A percentile compares a stretch with the other conserved stretches of the same genome.
Conservation (phyloP, 345 rosid species). For the Eucalyptus caleyi region DNA sequence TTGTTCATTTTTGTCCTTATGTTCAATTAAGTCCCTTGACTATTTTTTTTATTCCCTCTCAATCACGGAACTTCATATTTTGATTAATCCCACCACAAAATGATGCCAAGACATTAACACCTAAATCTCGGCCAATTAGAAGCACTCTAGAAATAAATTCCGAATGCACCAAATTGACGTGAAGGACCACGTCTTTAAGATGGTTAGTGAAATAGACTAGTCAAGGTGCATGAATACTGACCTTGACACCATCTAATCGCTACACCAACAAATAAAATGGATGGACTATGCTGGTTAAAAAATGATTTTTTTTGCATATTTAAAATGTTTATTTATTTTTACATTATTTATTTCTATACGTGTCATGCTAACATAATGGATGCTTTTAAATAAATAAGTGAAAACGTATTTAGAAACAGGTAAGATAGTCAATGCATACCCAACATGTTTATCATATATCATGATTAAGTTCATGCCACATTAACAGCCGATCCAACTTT, state of each 20-base stretch:
- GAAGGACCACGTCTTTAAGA: background rate
- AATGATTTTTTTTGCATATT: background rate
- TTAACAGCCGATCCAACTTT: background rate
- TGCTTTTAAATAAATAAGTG: background rate
- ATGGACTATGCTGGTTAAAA: fast-evolving
- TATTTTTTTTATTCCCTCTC: background rate
- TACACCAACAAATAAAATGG: background rate
- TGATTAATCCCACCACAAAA: background rate
- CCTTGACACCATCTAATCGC: background rate
- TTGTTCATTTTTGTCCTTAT: background rate
- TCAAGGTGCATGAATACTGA: background rate
- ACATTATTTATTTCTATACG: background rate
- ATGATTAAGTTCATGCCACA: too few species aligned
- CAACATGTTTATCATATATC: background rate
- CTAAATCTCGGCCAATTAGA: background rate
- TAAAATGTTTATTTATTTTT: background rate
- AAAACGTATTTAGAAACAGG: fast-evolving
- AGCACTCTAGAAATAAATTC: background rate
- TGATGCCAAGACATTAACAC: background rate
- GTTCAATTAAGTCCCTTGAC: background rate
- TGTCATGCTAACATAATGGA: fast-evolving
- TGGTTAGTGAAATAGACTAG: background rate
- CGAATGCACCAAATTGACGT: background rate
- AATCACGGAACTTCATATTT: background rate
- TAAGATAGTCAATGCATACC: background rate